Percentiles rank a stretch among this genome's conserved stretches.
Evolutionary conservation across 441 rosid species (phyloP).

Genomic region (Monsonia emarginata): DNA sequence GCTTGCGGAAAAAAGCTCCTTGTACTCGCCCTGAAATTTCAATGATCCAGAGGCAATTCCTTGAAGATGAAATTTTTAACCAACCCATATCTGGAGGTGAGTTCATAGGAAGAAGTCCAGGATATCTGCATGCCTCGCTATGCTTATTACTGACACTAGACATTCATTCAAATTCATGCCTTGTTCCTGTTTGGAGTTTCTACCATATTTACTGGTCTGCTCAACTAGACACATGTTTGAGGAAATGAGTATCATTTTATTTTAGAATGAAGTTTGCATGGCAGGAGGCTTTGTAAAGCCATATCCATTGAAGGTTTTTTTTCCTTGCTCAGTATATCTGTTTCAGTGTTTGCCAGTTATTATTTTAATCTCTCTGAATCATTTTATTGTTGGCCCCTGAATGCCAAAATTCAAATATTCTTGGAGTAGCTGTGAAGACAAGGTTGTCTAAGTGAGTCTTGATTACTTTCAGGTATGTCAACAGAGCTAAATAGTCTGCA

Average conservation of each 20-base stretch:
- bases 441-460: constrained; percentile 5
- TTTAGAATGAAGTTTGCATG: neutral
- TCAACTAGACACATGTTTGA: neutral
- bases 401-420: neutral
- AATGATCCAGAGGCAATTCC: constrained; percentile 66
- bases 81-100: constrained; percentile 68
- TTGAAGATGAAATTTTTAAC: constrained; percentile 58
- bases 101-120: constrained; percentile 21
- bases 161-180: neutral
- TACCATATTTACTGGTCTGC: neutral
- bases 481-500: constrained; percentile 45
- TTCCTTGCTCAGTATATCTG: neutral
- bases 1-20: constrained; percentile 91
- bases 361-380: neutral
- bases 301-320: neutral
- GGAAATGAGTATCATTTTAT: neutral
- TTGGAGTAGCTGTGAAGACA: neutral
- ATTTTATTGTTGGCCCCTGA: neutral
- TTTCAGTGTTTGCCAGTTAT: neutral
- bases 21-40: constrained; percentile 80
- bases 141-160: neutral
- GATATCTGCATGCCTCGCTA: neutral
- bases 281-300: neutral
- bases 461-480: constrained; percentile 56
- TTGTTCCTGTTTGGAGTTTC: neutral